Evolutionary conservation across 192 early-diverging fungal genomes (phyloP).

Genomic region (Chytriomyces sp.): DNA sequence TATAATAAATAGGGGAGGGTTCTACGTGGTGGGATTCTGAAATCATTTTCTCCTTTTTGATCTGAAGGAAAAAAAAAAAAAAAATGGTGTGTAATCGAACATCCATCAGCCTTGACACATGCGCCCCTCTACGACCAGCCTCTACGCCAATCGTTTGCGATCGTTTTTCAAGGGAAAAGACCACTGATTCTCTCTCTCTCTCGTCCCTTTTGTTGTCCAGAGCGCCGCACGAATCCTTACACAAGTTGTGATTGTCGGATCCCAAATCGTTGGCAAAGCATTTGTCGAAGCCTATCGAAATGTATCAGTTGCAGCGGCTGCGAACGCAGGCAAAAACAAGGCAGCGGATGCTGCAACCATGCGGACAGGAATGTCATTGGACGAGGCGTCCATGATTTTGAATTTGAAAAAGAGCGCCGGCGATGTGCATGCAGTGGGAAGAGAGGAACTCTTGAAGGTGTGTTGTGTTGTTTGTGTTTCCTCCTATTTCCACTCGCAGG

Average conservation of each 20-base stretch:
- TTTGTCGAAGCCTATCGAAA: slow-evolving; percentile 93
- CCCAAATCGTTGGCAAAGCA: slow-evolving; percentile 85
- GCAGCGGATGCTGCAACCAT: slow-evolving; percentile 72
- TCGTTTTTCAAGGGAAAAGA: too few relatives aligned
- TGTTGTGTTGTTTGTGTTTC: background rate
- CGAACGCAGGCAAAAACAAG: slow-evolving; percentile 48
- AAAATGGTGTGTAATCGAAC: too few relatives aligned
- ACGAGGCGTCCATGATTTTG: slow-evolving; percentile 90
- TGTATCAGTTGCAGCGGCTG: slow-evolving; percentile 75
- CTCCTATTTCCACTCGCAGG: background rate
- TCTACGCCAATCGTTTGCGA: too few relatives aligned
- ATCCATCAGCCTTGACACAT: too few relatives aligned
- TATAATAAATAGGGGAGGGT: too few relatives aligned
- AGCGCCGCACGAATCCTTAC: slow-evolving; percentile 40
- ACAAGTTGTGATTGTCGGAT: slow-evolving; percentile 60
- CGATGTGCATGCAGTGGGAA: slow-evolving; percentile 33
- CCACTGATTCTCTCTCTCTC: too few relatives aligned
- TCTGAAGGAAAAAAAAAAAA: too few relatives aligned
- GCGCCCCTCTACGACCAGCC: too few relatives aligned
- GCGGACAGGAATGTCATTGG: slow-evolving; percentile 82
- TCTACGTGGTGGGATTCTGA: too few relatives aligned
- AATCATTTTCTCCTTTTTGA: too few relatives aligned
- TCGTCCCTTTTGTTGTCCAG: background rate
- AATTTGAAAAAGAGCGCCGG: slow-evolving; percentile 76
- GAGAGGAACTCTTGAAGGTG: slow-evolving; percentile 65